Conservation (phyloP, 129 eudicot genomes). For the Chrysanthemum makinoi region DNA sequence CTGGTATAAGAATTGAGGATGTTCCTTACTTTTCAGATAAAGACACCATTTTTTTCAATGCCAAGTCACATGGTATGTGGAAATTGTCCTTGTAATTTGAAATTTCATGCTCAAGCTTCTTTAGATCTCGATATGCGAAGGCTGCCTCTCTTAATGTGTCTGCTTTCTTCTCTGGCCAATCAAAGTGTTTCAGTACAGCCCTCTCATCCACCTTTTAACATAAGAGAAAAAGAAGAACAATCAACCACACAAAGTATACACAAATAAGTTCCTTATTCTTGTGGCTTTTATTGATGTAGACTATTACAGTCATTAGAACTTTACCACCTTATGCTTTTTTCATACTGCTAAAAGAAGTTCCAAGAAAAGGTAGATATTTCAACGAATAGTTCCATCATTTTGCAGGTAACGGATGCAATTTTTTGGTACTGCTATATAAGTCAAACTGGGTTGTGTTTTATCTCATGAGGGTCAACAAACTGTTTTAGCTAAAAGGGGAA, state of each 20-base stretch:
- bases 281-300: not conserved
- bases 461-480: no score
- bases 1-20: not conserved
- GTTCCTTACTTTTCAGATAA: constrained; percentile 76
- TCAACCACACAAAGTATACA: not conserved
- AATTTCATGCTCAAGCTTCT: constrained; percentile 73
- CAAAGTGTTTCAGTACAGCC: constrained; percentile 94
- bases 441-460: not conserved
- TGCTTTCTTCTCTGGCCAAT: constrained; percentile 97
- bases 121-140: constrained; percentile 79
- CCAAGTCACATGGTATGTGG: constrained; percentile 72
- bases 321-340: not conserved
- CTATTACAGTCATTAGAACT: not conserved
- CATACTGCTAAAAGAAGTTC: not conserved
- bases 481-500: no score
- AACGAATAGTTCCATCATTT: not conserved
- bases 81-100: constrained; percentile 58
- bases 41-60: constrained; percentile 74
- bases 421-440: no score
- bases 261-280: not conserved
- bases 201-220: constrained; percentile 81
- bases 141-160: constrained; percentile 94
- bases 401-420: not conserved
- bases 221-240: constrained; percentile 5
- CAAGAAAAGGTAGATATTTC: not conserved